Percentiles rank a stretch among this genome's conserved stretches.
Evolutionary conservation across 2,329 filamentous ascomycete genomes (phyloP).

Genomic region (Blastomyces silverae): DNA sequence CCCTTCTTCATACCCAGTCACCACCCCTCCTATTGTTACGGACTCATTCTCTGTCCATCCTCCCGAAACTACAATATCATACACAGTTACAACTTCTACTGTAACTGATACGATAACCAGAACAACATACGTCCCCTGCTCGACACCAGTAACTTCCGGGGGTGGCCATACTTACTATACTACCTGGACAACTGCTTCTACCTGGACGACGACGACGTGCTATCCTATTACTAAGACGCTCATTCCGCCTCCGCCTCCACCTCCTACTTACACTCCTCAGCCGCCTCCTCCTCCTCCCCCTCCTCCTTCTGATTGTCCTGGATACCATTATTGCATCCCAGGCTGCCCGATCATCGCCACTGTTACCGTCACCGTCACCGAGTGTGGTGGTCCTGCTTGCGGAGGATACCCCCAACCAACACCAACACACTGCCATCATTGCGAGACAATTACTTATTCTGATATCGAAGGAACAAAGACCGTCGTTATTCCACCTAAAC

Average conservation of each 20-base stretch:
- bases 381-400: slow-evolving; percentile 13
- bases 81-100: no score
- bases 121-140: slow-evolving; percentile 32
- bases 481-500: slow-evolving; percentile 26
- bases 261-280: background rate
- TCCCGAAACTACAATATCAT: no score
- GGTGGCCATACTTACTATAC: slow-evolving; percentile 31
- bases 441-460: slow-evolving; percentile 28
- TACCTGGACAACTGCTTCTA: slow-evolving; percentile 30
- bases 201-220: slow-evolving; percentile 29
- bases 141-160: slow-evolving; percentile 28
- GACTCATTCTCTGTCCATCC: no score
- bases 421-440: slow-evolving; percentile 21
- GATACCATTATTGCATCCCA: slow-evolving; percentile 12
- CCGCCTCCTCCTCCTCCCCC: background rate
- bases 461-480: slow-evolving; percentile 25
- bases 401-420: background rate
- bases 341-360: slow-evolving; percentile 18
- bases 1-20: background rate
- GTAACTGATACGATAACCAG: slow-evolving; percentile 25
- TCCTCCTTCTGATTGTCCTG: slow-evolving; percentile 8
- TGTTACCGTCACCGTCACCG: slow-evolving; percentile 22
- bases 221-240: slow-evolving; percentile 24
- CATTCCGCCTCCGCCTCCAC: background rate
- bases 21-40: background rate